Base-by-base conservation (phyloP, 176 grass and related monocot genomes). In the Elaeis guineensis region DNA sequence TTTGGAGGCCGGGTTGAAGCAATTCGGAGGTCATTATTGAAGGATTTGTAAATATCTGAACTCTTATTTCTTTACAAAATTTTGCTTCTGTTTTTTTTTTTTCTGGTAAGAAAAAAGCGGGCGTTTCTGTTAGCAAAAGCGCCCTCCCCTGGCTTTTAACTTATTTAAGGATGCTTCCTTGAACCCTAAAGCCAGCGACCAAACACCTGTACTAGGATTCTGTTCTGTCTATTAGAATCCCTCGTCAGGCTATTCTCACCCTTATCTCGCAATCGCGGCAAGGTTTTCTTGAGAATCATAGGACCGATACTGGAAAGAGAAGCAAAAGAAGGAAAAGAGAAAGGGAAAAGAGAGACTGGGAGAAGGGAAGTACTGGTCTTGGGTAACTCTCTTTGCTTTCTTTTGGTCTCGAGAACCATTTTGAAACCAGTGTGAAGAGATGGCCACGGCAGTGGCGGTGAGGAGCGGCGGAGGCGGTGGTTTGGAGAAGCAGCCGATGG, bases 391-490 rank as follows among this genome's bases (percentile, higher is more conserved):
- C 53, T 12, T 20, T 28, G 29, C 22, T 48, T 59, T 50, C 22
- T 44, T 52, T 61, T 76, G 59, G 28, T 56, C 54, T 69, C 55
- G 22, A 25, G 68, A 32, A 21, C 55, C 50, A 16, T 55, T 74
- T 57, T 51, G 68, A 8, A 44, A 44, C 11, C 9, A 12, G 9
- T 44, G 54, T 54, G 68, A 8, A 55, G 73, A 15, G 51, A 97
- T 97, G 92, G 87, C 92, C 16, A 81, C 92, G 21, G 83, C 78
- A 6, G 87, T 85, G 74, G 94, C 82, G 35, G 76, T 85, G 73
- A 65, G 85, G 24, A 76, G 88, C 35, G 85, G 63, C 52, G 76
- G 82, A 19, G 71, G 70, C 58, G 81, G 75, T 16, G 79, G 75
- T 48, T 78, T 79, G 18, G 80, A 90, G n/a, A 89, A 79, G 58